Base-by-base conservation (phyloP, 2,329 filamentous ascomycete genomes). In the Corynespora cassiicola region DNA sequence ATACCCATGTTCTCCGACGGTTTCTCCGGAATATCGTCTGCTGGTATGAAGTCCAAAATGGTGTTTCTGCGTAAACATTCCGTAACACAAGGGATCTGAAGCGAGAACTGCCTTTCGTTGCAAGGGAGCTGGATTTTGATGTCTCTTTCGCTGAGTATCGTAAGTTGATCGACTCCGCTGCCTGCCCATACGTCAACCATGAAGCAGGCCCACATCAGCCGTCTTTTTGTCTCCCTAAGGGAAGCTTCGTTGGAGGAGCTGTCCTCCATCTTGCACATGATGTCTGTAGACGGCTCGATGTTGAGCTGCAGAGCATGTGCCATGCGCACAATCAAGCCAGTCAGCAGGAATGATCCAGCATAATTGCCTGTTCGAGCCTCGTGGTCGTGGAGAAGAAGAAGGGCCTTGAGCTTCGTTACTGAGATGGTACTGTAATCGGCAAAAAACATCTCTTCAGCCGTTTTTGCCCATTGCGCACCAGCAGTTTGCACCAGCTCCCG, bases 111-210 rank as follows among this genome's bases (percentile, higher is more conserved):
- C 15, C 61, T 49, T 31, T 64, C 61, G 32, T 63, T 64, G 45
- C 61, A 64, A 9, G 61, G 61, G 9, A 64, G 48, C 28, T 64
- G 61, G 14, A 64, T 57, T 43, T 61, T 63, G 36, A 64, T 52
- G 22, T 64, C 61, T 30, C 50, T 56, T 40, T 64, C 58, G 38
- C 57, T 64, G 31, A 64, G 24, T 9, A 64, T 63, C 14, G 61
- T 64, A 21, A 64, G 45, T 29, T 61, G 61, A 32, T 64, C 61
- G 8, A 64, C 58, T 7, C 61, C 61, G 38, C 61, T 63, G 8
- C 61, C 61, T 23, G 61, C 61, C 61, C 61, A 64, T 7, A 64
- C 59, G 39, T 64, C 61, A 24, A 64, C 56, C 58, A 64, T 61
- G 35, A 63, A 64, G 31, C 61, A 64, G 7, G 61, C 58, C 61